Base-by-base conservation (phyloP, 495 filamentous ascomycete genomes). In the Sporormia fimetaria region DNA sequence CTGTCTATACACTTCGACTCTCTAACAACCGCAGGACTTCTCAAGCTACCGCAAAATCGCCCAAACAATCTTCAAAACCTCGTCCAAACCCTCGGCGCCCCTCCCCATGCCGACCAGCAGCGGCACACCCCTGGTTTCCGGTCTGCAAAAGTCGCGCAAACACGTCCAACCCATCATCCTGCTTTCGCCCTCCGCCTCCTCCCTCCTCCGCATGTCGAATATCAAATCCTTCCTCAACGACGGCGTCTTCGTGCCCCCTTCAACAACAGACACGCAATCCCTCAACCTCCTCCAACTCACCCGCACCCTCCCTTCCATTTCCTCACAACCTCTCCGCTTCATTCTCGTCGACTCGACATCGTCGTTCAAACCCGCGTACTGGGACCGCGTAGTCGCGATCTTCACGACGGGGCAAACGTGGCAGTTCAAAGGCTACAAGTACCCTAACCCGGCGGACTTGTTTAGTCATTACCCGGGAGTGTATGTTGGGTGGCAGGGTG, bases 401-500 rank as follows among this genome's bases (percentile, higher is more conserved):
- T 99, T 99, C 63, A 99, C 90, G 0, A 99, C 90, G 6, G 90
- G 90, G 16, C 90, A 99, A 62, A 79, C 81, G 8, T 99, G 90
- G 90, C 90, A 99, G 61, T 99, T 96, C 65, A 93, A 94, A 64
- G 80, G 77, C 32, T 99, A 96, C 71, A 92, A 90, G 64, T 96
- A 90, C 87, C 78, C 80, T 43, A 76, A 84, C 18, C 83, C 92
- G 3, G 65, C 74, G 2, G 90, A 96, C 47, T 69, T 99, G 21
- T 99, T 99, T 64, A 71, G 75, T 45, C 81, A 94, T 49, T 79
- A 83, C 14, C 68, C 81, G 10, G 90, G 90, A 33, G 66, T 96
- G 29, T 92, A 88, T 56, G 77, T 96, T 18, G 90, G 90, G 2
- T 95, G 83, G 84, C 70, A 81, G 26, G 87, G 84, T 5, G 92